Percentiles rank a stretch among this genome's conserved stretches.
Conservation (phyloP, 495 filamentous ascomycete species). For the Bathelium albidoporum region DNA sequence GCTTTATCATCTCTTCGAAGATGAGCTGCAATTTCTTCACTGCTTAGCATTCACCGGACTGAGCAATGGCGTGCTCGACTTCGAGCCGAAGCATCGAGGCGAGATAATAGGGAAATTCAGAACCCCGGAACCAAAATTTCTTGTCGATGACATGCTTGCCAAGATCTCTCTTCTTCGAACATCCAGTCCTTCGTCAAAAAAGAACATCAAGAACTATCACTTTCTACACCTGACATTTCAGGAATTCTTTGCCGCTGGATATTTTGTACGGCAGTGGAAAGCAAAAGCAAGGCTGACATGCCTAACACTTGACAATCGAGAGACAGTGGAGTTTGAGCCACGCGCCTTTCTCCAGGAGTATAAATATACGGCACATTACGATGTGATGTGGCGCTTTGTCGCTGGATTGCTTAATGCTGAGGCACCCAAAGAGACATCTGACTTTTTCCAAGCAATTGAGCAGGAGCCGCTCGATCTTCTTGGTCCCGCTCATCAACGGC, state of each 20-base stretch:
- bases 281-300: conserved; percentile 15
- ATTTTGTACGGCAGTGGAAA: conserved; percentile 35
- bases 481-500: conserved; percentile 31
- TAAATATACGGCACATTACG: conserved; percentile 35
- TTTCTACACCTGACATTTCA: conserved; percentile 11
- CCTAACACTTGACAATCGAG: conserved; percentile 5
- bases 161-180: conserved; percentile 6
- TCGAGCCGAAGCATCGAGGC: conserved; percentile 6
- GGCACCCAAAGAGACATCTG: conserved; percentile 4
- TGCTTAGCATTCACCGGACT: conserved; percentile 8
- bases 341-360: conserved; percentile 26
- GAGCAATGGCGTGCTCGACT: conserved; percentile 5
- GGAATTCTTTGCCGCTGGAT: conserved; percentile 30
- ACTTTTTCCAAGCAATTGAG: conserved; percentile 33
- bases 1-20: conserved; percentile 5
- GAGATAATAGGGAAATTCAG: neutral
- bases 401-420: conserved; percentile 29
- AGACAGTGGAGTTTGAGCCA: neutral
- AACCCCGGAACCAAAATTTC: neutral
- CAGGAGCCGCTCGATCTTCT: conserved; percentile 32
- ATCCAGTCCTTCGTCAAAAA: neutral
- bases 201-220: conserved; percentile 3
- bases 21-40: conserved; percentile 7
- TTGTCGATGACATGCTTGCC: conserved; percentile 3
- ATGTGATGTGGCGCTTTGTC: conserved; percentile 39